Evolutionary conservation across 2,329 filamentous ascomycete species (phyloP).

Genomic region (Blastomyces parvus): DNA sequence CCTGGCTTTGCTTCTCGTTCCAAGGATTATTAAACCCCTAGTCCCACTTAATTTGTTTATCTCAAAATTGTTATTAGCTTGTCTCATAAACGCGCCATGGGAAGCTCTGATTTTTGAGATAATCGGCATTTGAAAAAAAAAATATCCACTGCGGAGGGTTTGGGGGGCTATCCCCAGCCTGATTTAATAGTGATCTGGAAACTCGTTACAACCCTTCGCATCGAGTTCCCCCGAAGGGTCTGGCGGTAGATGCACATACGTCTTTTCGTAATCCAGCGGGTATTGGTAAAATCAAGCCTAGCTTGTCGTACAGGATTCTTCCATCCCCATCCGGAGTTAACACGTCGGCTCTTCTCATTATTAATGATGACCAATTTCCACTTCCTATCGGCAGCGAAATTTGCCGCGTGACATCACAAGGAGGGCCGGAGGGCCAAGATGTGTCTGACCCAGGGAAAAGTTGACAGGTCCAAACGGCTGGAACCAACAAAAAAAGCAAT

Average conservation of each 20-base stretch:
- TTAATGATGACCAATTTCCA: background rate
- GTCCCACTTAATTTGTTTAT: background rate
- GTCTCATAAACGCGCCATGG: background rate
- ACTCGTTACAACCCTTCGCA: too few species aligned
- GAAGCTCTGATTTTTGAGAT: background rate
- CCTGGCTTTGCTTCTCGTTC: background rate
- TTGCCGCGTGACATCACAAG: background rate
- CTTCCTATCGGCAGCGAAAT: background rate
- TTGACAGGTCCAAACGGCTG: background rate
- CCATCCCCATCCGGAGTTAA: background rate
- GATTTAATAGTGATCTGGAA: too few species aligned
- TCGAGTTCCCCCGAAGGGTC: too few species aligned
- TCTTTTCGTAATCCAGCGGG: background rate
- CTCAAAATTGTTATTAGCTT: background rate
- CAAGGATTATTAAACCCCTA: background rate
- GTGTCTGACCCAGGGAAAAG: background rate
- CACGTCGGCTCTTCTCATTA: background rate
- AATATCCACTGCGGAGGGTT: background rate
- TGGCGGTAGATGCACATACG: too few species aligned
- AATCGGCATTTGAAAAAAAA: background rate
- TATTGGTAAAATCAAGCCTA: background rate
- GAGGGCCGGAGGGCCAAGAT: conserved; percentile 1
- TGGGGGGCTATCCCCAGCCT: too few species aligned
- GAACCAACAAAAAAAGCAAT: background rate
- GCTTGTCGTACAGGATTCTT: background rate